Evolutionary conservation across 2,329 filamentous ascomycete species (phyloP).

Genomic region (Scedosporium dehoogii): DNA sequence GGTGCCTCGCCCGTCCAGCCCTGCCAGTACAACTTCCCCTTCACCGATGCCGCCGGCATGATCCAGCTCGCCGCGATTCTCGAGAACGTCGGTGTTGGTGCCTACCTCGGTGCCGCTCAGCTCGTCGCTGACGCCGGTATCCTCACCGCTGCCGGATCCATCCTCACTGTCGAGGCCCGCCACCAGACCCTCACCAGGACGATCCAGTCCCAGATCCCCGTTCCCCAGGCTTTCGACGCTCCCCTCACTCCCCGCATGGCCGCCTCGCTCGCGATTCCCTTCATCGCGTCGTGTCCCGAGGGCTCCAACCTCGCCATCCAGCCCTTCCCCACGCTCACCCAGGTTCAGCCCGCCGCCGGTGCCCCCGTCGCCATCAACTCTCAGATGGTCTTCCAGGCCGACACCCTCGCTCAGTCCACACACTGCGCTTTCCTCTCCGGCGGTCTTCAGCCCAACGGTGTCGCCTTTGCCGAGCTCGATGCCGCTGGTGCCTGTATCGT

Average conservation of each 20-base stretch:
- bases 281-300: conserved; percentile 60
- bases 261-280: conserved; percentile 63
- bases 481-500: conserved; percentile 45
- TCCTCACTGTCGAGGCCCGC: conserved; percentile 63
- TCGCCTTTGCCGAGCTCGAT: conserved; percentile 48
- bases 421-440: conserved; percentile 61
- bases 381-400: conserved; percentile 36
- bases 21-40: conserved; percentile 64
- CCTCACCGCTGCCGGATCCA: conserved; percentile 57
- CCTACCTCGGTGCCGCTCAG: conserved; percentile 61
- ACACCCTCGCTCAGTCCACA: conserved; percentile 38
- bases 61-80: conserved; percentile 59
- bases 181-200: conserved; percentile 65
- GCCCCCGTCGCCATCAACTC: conserved; percentile 24
- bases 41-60: conserved; percentile 57
- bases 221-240: conserved; percentile 61
- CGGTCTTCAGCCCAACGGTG: conserved; percentile 42
- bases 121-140: conserved; percentile 49
- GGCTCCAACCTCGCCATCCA: conserved; percentile 52
- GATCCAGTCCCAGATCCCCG: conserved; percentile 45
- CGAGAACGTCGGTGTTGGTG: conserved; percentile 65
- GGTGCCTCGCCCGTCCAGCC: conserved; percentile 56
- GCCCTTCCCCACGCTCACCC: conserved; percentile 49
- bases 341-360: conserved; percentile 33
- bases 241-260: conserved; percentile 58